These are phyloP conservation scores for Penicillium nucicola DNA, from an alignment of 495 filamentous ascomycete species.

Conservation along the genomic window DNA sequence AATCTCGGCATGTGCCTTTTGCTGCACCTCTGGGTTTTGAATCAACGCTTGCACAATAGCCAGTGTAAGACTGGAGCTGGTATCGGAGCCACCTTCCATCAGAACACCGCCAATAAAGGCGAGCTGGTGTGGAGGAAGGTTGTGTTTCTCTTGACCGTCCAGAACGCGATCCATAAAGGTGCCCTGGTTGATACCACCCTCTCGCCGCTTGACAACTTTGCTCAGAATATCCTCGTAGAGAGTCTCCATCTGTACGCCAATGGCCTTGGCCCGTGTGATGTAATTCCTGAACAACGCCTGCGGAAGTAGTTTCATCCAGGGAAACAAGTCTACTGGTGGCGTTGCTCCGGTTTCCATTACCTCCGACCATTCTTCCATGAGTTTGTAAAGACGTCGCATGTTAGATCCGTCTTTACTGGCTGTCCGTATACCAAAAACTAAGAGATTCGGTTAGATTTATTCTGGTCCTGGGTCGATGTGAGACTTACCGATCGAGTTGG, in stretches of 20 bases:
- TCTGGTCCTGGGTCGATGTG: no score
- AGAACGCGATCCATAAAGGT: conserved; percentile 45
- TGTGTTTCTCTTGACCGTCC: conserved; percentile 33
- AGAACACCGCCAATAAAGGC: conserved; percentile 33
- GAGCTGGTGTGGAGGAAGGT: neutral
- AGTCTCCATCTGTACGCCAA: no score
- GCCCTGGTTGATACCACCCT: conserved; percentile 5
- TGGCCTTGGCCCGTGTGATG: conserved; percentile 21
- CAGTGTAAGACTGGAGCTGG: conserved; percentile 28
- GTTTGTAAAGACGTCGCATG: conserved; percentile 38
- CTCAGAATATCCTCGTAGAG: conserved; percentile 30
- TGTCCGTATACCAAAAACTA: conserved; percentile 41
- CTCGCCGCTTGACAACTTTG: conserved; percentile 7
- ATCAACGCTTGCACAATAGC: conserved; percentile 45
- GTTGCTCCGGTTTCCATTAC: conserved; percentile 48
- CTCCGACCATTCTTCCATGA: conserved; percentile 49
- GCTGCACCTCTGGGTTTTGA: conserved; percentile 34
- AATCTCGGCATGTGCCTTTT: conserved; percentile 31
- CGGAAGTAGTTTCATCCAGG: conserved; percentile 41
- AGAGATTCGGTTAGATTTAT: no score
- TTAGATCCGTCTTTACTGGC: conserved; percentile 11
- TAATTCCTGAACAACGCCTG: conserved; percentile 21
- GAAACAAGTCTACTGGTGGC: conserved; percentile 49
- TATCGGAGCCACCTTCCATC: conserved; percentile 51
- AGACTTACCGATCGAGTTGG: no score